Percentiles rank a stretch among this genome's conserved stretches.
phyloP scores from a whole-genome alignment of 169 alveolate genomes.

The Cryptosporidium sp. region DNA sequence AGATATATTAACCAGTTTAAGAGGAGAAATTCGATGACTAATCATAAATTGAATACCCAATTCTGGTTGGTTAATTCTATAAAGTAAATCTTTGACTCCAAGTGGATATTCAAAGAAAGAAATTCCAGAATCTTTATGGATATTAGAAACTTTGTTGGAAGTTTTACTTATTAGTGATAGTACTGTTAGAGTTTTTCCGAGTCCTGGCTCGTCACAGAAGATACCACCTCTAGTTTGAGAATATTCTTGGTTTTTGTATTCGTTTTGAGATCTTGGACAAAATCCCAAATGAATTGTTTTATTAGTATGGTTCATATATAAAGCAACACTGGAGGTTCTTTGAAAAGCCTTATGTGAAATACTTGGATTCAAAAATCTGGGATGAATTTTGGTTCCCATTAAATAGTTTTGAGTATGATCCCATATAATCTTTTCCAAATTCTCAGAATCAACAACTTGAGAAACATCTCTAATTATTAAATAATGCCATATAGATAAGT shows the following conservation, averaged over 20 bases:
- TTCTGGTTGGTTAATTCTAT: not conserved
- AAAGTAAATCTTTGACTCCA: conserved; percentile 17
- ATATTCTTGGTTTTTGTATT: not conserved
- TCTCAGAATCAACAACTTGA: not conserved
- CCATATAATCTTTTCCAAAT: conserved; percentile 42
- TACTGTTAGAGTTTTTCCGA: conserved; percentile 61
- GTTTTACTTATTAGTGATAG: conserved; percentile 44
- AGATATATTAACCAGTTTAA: not conserved
- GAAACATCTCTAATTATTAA: conserved; percentile 4
- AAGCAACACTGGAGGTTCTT: not conserved
- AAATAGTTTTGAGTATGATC: not conserved
- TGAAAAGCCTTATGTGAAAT: not conserved
- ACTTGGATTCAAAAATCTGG: not conserved
- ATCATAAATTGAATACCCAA: not conserved
- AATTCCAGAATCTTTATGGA: not conserved
- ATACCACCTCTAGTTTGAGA: conserved; percentile 40
- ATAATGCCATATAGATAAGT: conserved; percentile 54
- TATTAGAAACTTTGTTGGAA: not conserved
- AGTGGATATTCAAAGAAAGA: conserved; percentile 18
- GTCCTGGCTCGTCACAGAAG: conserved; percentile 72
- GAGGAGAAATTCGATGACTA: not conserved
- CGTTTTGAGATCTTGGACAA: not conserved
- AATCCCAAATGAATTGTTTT: conserved; percentile 34
- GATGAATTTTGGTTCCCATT: conserved; percentile 27
- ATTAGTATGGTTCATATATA: conserved; percentile 24